Conservation (phyloP, 73 alveolate genomes). For the Paramecium bursaria region DNA sequence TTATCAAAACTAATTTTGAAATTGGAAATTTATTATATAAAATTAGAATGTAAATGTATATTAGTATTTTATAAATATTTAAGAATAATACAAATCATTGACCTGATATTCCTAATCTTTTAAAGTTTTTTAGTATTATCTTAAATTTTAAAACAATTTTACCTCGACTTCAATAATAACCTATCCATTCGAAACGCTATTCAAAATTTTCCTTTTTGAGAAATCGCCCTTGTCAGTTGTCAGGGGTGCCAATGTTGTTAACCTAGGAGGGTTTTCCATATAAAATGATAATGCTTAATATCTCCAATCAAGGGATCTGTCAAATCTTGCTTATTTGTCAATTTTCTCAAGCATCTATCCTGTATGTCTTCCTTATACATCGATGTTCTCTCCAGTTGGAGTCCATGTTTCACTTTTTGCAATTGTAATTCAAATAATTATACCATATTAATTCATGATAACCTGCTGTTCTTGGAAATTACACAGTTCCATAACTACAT, state of each 20-base stretch:
- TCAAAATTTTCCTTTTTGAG: constrained; percentile 58
- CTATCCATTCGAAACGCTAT: constrained; percentile 71
- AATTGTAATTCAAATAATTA: constrained; percentile 74
- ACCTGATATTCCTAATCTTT: constrained; percentile 55
- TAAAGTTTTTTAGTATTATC: neutral
- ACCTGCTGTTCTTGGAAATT: constrained; percentile 81
- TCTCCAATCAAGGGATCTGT: constrained; percentile 59
- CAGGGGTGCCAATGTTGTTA: constrained; percentile 41
- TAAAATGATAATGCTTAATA: constrained; percentile 44
- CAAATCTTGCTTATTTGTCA: constrained; percentile 40
- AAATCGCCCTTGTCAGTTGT: constrained; percentile 63
- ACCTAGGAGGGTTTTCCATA: constrained; percentile 57
- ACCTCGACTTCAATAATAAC: constrained; percentile 71
- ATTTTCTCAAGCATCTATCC: constrained; percentile 63
- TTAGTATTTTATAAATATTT: too few species aligned
- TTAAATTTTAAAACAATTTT: neutral
- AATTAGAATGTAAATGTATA: too few species aligned
- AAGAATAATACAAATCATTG: too few species aligned
- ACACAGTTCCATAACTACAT: constrained; percentile 78
- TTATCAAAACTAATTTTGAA: too few species aligned
- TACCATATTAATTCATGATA: constrained; percentile 79
- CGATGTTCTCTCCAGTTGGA: constrained; percentile 86
- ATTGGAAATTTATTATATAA: too few species aligned
- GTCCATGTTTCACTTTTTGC: constrained; percentile 89
- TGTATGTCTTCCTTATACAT: constrained; percentile 80